Conservation (phyloP, 306 rosid species). For the Albizia julibrissin region DNA sequence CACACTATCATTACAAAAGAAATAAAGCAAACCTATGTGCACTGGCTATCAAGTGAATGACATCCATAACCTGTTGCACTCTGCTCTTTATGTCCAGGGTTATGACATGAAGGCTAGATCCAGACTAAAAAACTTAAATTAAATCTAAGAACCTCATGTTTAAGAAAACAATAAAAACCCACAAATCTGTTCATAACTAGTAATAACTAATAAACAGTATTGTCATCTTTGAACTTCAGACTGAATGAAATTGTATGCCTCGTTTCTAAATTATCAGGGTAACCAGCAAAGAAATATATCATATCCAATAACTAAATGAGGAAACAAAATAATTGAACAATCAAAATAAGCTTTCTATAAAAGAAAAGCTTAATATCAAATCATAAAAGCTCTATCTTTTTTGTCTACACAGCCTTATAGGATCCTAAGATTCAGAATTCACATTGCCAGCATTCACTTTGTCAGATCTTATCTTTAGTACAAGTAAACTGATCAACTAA, state of each 20-base stretch:
- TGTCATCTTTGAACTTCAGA: background rate
- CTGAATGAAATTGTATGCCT: background rate
- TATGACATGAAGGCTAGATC: background rate
- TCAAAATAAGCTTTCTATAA: background rate
- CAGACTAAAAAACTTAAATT: background rate
- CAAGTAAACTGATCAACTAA: background rate
- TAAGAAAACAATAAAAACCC: background rate
- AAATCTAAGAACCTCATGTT: background rate
- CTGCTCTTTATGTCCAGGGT: background rate
- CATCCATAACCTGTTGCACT: background rate
- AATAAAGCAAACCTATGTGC: background rate
- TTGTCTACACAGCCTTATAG: background rate
- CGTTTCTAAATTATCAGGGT: background rate
- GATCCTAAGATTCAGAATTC: background rate
- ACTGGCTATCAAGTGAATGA: background rate
- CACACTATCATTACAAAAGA: background rate
- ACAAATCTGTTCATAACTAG: background rate
- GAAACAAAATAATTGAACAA: background rate
- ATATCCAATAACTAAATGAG: background rate
- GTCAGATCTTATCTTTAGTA: background rate
- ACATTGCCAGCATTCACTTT: background rate
- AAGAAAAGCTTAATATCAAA: slow-evolving; percentile 3
- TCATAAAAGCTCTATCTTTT: background rate
- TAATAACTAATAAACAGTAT: background rate
- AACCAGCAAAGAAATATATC: background rate